A percentile compares a stretch with the other conserved stretches of the same genome.
Conservation (phyloP, 116 monocot species). For the Iris pallida region DNA sequence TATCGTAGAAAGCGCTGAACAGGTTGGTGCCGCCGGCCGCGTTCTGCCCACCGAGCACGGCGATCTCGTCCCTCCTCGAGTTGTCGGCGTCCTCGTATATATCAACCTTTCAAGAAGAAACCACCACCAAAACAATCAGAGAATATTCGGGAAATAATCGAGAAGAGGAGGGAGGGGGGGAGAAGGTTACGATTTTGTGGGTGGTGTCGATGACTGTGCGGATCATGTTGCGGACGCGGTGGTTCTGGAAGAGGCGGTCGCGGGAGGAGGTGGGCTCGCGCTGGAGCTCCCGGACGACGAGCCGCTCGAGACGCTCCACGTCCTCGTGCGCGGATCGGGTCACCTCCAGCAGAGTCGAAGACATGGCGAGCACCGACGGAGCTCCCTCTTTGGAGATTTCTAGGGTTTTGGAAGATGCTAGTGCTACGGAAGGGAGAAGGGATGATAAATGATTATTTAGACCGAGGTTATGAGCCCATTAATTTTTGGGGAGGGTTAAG, state of each 20-base stretch:
- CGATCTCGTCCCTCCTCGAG: conserved; percentile 87
- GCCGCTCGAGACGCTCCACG: conserved; percentile 83
- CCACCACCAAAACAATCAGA: not conserved
- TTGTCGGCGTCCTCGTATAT: conserved; percentile 83
- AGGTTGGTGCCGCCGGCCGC: conserved; percentile 47
- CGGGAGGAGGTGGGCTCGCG: conserved; percentile 71
- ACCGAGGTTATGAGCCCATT: too few species aligned
- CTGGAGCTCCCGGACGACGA: conserved; percentile 82
- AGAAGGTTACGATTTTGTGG: conserved; percentile 54
- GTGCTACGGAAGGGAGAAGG: too few species aligned
- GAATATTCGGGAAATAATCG: conserved; percentile 1
- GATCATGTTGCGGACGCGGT: conserved; percentile 87
- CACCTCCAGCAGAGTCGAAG: conserved; percentile 85
- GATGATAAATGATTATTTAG: too few species aligned
- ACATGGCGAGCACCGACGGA: conserved; percentile 38
- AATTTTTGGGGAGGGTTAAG: too few species aligned
- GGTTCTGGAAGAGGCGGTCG: conserved; percentile 84
- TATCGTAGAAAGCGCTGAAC: conserved; percentile 77
- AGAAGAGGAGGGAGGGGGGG: not conserved
- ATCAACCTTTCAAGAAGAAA: conserved; percentile 41
- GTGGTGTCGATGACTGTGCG: conserved; percentile 56
- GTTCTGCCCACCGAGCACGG: conserved; percentile 67
- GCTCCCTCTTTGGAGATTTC: not conserved
- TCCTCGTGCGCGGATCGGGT: conserved; percentile 93
- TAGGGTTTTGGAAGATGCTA: too few species aligned